Percentiles rank a stretch among this genome's conserved stretches.
phyloP scores from a whole-genome alignment of 1,139 yeast genomes.

The Kodamaea fungicola region DNA sequence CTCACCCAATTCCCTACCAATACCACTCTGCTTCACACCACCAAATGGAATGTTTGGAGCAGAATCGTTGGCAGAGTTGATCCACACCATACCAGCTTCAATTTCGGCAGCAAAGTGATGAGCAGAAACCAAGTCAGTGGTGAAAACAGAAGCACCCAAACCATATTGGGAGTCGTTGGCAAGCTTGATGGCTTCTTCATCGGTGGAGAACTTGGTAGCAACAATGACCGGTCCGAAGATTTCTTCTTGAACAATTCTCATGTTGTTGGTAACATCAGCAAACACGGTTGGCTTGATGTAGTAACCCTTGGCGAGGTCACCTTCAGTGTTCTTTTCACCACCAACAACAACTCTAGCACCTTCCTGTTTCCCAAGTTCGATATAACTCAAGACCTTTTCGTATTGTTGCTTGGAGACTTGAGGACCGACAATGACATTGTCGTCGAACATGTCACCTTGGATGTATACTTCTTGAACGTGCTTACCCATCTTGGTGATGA shows the following conservation, averaged over 20 bases:
- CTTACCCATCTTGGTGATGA: conserved; percentile 40
- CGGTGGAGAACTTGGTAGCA: conserved; percentile 48
- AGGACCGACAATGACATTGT: conserved; percentile 69
- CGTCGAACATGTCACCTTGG: conserved; percentile 59
- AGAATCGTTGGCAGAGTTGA: conserved; percentile 71
- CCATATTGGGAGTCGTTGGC: conserved; percentile 57
- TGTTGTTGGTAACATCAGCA: conserved; percentile 48
- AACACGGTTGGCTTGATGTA: conserved; percentile 54
- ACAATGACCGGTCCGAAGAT: conserved; percentile 61
- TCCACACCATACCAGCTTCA: conserved; percentile 57
- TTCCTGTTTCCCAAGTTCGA: conserved; percentile 52
- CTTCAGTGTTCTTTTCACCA: conserved; percentile 39
- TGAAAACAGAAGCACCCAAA: conserved; percentile 40
- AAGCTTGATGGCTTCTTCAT: conserved; percentile 48
- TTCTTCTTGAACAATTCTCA: conserved; percentile 56
- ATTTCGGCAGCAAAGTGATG: conserved; percentile 43
- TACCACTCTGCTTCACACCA: conserved; percentile 72
- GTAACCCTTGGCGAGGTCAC: conserved; percentile 41
- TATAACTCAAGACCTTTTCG: conserved; percentile 53
- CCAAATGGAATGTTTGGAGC: conserved; percentile 81
- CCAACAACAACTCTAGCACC: conserved; percentile 52
- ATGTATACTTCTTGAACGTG: conserved; percentile 40
- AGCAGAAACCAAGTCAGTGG: conserved; percentile 30
- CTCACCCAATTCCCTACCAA: conserved; percentile 86
- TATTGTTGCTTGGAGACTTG: conserved; percentile 68